Evolutionary conservation across 1,139 yeast species (phyloP).

Genomic region (Yamadazyma pseudoaaseri): DNA sequence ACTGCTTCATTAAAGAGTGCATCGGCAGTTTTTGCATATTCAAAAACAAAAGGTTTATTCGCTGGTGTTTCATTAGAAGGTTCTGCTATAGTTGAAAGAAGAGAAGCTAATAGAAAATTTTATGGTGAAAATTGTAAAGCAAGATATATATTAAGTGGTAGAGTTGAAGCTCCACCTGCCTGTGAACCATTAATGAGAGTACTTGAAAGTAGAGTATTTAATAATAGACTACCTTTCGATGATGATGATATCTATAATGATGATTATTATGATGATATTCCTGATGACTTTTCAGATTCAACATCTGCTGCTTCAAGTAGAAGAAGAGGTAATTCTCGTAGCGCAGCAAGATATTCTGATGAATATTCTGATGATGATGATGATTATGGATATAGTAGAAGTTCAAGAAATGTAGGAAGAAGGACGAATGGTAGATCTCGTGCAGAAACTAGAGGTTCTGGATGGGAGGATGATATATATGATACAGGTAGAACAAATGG

Average conservation of each 20-base stretch:
- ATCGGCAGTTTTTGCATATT: constrained; percentile 89
- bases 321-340: constrained; percentile 23
- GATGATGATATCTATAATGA: constrained; percentile 57
- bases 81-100: constrained; percentile 88
- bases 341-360: constrained; percentile 36
- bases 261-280: constrained; percentile 70
- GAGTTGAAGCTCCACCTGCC: constrained; percentile 91
- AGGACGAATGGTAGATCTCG: constrained; percentile 7
- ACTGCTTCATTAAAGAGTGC: constrained; percentile 86
- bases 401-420: constrained; percentile 10
- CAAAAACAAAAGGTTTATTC: constrained; percentile 93
- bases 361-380: constrained; percentile 46
- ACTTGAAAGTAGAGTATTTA: constrained; percentile 82
- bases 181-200: constrained; percentile 86
- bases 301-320: constrained; percentile 31
- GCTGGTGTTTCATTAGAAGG: constrained; percentile 98
- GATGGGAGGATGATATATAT: constrained; percentile 84
- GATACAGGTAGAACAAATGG: constrained; percentile 41
- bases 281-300: constrained; percentile 54
- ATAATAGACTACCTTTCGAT: constrained; percentile 49
- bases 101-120: constrained; percentile 94
- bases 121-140: constrained; percentile 90
- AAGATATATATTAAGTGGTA: constrained; percentile 75
- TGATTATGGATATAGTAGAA: constrained; percentile 19
- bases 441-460: constrained; percentile 8